Evolutionary conservation across 352 stramenopile genomes (phyloP).

Genomic region (Phytopythium vexans): DNA sequence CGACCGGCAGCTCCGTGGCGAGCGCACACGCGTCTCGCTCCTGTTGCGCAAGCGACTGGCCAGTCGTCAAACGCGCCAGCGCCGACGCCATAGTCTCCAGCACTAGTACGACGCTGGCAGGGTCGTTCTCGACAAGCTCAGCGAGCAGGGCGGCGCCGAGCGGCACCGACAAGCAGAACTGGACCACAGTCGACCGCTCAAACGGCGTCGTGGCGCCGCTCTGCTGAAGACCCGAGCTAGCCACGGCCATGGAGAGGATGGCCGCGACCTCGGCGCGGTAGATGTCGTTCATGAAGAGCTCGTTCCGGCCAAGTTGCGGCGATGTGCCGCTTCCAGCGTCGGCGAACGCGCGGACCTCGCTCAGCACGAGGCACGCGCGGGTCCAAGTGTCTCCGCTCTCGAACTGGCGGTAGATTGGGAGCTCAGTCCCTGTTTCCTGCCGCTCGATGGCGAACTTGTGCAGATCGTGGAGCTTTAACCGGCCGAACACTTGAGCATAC

Average conservation of each 20-base stretch:
- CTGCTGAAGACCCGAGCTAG: constrained; percentile 25
- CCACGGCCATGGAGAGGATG: constrained; percentile 43
- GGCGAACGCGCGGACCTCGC: constrained; percentile 14
- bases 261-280: constrained; percentile 53
- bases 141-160: constrained; percentile 38
- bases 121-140: constrained; percentile 50
- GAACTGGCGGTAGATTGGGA: constrained; percentile 43
- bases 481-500: constrained; percentile 33
- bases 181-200: constrained; percentile 4
- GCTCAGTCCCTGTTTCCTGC: constrained; percentile 2
- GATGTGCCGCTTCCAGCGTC: constrained; percentile 12
- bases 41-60: constrained; percentile 26
- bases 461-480: constrained; percentile 24
- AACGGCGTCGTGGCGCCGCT: constrained; percentile 4
- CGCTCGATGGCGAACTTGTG: constrained; percentile 9
- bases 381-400: constrained; percentile 30
- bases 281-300: constrained; percentile 52
- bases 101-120: constrained; percentile 29
- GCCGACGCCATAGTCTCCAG: constrained; percentile 31
- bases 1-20: constrained; percentile 2
- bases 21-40: constrained; percentile 22
- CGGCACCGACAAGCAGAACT: constrained; percentile 27
- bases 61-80: constrained; percentile 14
- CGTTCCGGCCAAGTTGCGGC: constrained; percentile 21
- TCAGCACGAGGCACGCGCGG: constrained; percentile 34